These are phyloP conservation scores for Eucalyptus dawsonii DNA, from an alignment of 345 rosid species.

Conservation along the genomic window DNA sequence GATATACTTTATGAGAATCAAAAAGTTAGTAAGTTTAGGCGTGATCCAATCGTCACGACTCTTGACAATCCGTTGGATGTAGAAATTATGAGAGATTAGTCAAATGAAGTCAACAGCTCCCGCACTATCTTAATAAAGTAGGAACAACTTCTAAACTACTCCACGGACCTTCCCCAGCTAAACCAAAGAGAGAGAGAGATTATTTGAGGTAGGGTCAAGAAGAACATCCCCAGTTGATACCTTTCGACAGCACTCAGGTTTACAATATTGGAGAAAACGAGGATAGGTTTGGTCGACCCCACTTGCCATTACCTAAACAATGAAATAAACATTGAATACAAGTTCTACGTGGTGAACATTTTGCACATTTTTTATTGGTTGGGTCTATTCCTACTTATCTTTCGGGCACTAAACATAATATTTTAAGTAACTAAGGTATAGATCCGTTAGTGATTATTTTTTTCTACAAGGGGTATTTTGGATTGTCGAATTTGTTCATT, in stretches of 20 bases:
- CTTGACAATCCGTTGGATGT: not conserved
- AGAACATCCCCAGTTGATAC: not conserved
- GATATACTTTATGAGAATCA: not conserved
- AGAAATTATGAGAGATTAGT: not conserved
- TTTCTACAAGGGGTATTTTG: not conserved
- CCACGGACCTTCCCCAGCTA: not conserved
- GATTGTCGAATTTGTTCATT: not conserved
- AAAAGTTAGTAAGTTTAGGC: not conserved
- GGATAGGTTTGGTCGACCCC: not conserved
- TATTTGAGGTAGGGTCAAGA: not conserved
- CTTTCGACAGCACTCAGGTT: not conserved
- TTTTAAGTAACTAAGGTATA: not conserved
- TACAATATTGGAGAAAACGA: not conserved
- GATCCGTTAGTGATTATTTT: fast-evolving
- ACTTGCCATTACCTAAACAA: not conserved
- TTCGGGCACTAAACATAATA: not conserved
- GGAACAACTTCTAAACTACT: not conserved
- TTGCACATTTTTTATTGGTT: not conserved
- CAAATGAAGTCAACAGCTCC: not conserved
- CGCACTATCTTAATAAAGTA: not conserved
- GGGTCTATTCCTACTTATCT: not conserved
- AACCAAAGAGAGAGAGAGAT: not conserved
- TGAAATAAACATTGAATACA: not conserved
- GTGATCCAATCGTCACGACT: not conserved
- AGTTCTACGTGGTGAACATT: not conserved